A percentile compares a stretch with the other conserved stretches of the same genome.
These are phyloP conservation scores for Drechslera avenae DNA, from an alignment of 2,329 filamentous ascomycete genomes.

Conservation along the genomic window DNA sequence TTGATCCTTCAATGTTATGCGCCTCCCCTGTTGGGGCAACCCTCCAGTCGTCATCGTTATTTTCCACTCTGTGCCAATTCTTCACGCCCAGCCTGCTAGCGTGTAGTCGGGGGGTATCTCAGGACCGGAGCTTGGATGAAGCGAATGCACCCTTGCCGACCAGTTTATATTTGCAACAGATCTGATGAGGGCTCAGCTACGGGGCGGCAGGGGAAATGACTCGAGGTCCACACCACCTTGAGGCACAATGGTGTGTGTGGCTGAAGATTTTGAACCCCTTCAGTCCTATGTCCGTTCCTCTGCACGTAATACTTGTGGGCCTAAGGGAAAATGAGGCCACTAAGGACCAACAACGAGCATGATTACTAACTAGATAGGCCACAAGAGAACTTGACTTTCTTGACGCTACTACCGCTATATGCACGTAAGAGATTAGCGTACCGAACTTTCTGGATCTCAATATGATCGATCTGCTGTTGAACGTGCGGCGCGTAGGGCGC, in stretches of 20 bases:
- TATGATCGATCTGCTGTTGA: slow-evolving; percentile 1
- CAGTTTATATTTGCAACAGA: slow-evolving; percentile 4
- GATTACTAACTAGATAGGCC: not conserved
- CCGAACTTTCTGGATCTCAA: not conserved
- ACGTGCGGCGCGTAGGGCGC: not conserved
- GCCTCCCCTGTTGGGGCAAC: slow-evolving; percentile 5
- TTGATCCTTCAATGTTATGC: slow-evolving; percentile 9
- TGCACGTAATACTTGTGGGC: not conserved
- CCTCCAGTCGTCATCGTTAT: slow-evolving; percentile 8
- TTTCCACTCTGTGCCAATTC: slow-evolving; percentile 1
- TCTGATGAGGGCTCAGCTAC: slow-evolving; percentile 5
- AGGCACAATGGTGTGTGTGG: slow-evolving; percentile 1
- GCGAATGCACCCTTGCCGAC: not conserved
- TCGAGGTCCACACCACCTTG: slow-evolving; percentile 8
- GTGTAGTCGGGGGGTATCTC: slow-evolving; percentile 11
- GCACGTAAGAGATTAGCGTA: slow-evolving; percentile 6
- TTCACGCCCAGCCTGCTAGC: slow-evolving; percentile 5
- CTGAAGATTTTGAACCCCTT: not conserved
- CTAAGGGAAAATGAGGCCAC: not conserved
- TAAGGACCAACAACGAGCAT: no score
- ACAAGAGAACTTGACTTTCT: not conserved
- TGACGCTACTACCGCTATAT: not conserved
- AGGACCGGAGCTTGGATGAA: slow-evolving; percentile 1
- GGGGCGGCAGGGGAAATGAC: slow-evolving; percentile 6
- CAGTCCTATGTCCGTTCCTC: not conserved